phyloP scores from a whole-genome alignment of 345 rosid species.

The Pistacia vera region DNA sequence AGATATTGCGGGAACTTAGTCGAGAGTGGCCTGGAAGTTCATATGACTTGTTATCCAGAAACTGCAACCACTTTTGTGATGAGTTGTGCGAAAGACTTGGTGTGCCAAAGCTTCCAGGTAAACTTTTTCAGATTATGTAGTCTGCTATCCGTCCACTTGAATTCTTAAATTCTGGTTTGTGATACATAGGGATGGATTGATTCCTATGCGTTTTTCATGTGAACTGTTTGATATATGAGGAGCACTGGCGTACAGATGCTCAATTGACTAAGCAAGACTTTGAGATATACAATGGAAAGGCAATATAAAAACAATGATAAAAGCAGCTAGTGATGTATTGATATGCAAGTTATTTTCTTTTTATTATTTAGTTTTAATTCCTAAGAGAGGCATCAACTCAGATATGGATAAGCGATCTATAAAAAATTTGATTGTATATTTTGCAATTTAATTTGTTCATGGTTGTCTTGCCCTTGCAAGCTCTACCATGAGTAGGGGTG shows the following conservation, averaged over 20 bases:
- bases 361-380: background rate
- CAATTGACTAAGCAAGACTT: background rate
- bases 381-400: background rate
- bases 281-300: background rate
- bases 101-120: conserved; percentile 92
- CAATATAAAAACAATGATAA: background rate
- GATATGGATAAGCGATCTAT: background rate
- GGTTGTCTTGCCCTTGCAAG: background rate
- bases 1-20: conserved; percentile 77
- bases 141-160: background rate
- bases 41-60: conserved; percentile 81
- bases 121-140: conserved; percentile 13
- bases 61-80: conserved; percentile 96
- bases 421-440: background rate
- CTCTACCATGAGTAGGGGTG: no score
- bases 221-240: background rate
- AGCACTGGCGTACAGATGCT: background rate
- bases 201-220: conserved; percentile 1
- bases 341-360: background rate
- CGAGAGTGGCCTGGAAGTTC: conserved; percentile 82
- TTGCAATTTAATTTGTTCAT: background rate
- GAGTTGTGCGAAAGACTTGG: conserved; percentile 84
- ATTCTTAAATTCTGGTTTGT: conserved; percentile 2
- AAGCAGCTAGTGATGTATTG: background rate
- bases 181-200: conserved; percentile 1